Evolutionary conservation across 306 rosid genomes (phyloP).

Genomic region (Cicer yamashitae): DNA sequence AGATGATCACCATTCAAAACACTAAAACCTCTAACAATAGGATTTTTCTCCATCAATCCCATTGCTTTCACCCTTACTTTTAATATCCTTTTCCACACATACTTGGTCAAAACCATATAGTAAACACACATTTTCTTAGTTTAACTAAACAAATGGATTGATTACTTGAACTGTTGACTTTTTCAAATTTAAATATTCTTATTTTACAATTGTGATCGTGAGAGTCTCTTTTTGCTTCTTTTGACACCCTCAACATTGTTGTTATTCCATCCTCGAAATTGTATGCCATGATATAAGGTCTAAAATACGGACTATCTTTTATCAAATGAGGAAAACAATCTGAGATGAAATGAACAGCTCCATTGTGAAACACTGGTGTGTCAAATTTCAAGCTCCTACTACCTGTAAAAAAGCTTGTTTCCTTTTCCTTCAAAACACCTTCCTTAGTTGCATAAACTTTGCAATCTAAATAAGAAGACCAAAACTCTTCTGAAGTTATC

Average conservation of each 20-base stretch:
- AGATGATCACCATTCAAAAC: conserved; percentile 17
- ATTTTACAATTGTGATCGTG: background rate
- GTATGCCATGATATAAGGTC: conserved; percentile 33
- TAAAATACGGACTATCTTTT: background rate
- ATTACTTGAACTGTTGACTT: background rate
- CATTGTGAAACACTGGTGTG: background rate
- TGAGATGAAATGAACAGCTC: conserved; percentile 21
- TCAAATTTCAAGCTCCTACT: conserved; percentile 13
- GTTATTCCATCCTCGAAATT: background rate
- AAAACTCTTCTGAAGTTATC: background rate
- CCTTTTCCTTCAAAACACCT: background rate
- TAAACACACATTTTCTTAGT: background rate
- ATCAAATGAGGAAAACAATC: background rate
- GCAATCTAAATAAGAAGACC: background rate
- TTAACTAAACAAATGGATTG: conserved; percentile 37
- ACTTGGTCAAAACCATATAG: background rate
- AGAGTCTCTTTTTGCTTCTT: conserved; percentile 15
- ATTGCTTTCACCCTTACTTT: conserved; percentile 36
- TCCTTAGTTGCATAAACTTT: background rate
- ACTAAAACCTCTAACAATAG: background rate
- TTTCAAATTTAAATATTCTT: conserved; percentile 24
- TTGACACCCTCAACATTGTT: conserved; percentile 3
- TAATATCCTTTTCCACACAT: conserved; percentile 3
- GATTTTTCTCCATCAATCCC: background rate
- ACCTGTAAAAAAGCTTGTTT: background rate